A percentile compares a stretch with the other conserved stretches of the same genome.
Evolutionary conservation across 1,139 yeast species (phyloP).

Genomic region (Yamadazyma jaroonii): DNA sequence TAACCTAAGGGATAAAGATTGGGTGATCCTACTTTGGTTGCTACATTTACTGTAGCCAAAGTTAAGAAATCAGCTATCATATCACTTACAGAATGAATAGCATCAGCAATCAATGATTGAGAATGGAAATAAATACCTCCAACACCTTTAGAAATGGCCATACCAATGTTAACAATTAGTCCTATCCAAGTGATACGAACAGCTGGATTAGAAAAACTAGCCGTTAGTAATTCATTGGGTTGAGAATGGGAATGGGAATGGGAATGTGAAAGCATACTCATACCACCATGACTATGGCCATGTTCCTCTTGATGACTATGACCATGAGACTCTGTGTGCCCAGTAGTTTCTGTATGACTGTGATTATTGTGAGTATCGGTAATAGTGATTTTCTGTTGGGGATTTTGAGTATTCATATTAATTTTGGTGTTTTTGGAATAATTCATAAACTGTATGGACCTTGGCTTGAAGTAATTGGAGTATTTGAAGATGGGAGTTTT

Average conservation of each 20-base stretch:
- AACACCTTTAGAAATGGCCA: constrained; percentile 81
- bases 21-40: constrained; percentile 61
- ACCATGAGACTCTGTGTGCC: no score
- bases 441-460: not conserved
- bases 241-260: constrained; percentile 24
- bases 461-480: not conserved
- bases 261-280: constrained; percentile 12
- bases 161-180: constrained; percentile 71
- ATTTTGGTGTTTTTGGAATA: not conserved
- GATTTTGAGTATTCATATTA: not conserved
- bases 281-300: constrained; percentile 10
- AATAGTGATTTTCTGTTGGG: not conserved
- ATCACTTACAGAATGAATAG: constrained; percentile 89
- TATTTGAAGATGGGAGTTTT: constrained; percentile 2
- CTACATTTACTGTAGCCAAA: constrained; percentile 80
- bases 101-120: constrained; percentile 90
- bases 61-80: constrained; percentile 87
- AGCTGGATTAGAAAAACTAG: constrained; percentile 65
- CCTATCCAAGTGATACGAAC: constrained; percentile 95
- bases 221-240: constrained; percentile 41
- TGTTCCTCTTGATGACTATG: constrained; percentile 1
- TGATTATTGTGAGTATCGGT: not conserved
- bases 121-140: constrained; percentile 95
- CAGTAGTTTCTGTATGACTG: not conserved
- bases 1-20: constrained; percentile 77